Evolutionary conservation across 108 stramenopile genomes (phyloP).

Genomic region (Cyclotella sp.): DNA sequence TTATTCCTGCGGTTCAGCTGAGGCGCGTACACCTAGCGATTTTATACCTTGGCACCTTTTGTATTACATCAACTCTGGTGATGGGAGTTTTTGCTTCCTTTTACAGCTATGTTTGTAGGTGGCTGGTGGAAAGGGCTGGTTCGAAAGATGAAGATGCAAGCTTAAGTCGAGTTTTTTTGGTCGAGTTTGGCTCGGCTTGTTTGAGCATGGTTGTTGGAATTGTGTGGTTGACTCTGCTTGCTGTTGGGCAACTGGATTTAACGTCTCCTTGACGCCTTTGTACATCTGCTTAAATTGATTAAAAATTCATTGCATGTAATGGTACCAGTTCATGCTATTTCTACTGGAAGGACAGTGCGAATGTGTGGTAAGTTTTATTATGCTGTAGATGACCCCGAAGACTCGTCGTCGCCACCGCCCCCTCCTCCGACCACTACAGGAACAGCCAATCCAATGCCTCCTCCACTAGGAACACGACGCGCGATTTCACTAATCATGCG

Average conservation of each 20-base stretch:
- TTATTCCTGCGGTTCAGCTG: conserved; percentile 67
- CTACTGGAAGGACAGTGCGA: too few relatives aligned
- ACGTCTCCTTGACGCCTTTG: too few relatives aligned
- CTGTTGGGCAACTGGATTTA: conserved; percentile 57
- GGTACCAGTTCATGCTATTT: too few relatives aligned
- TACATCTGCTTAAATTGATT: too few relatives aligned
- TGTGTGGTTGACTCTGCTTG: conserved; percentile 63
- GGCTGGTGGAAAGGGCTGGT: conserved; percentile 1
- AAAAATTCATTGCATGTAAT: too few relatives aligned
- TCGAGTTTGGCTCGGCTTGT: conserved; percentile 59
- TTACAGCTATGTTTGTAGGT: conserved; percentile 39
- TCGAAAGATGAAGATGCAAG: conserved; percentile 5
- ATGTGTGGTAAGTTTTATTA: not conserved
- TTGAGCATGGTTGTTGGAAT: conserved; percentile 72
- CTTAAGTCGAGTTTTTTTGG: conserved; percentile 49
- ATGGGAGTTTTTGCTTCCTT: conserved; percentile 66
- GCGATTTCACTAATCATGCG: conserved; percentile 91
- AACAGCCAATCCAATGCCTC: conserved; percentile 61
- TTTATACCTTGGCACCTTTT: conserved; percentile 63
- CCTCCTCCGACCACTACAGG: conserved; percentile 62
- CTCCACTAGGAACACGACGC: conserved; percentile 77
- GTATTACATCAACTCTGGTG: conserved; percentile 53
- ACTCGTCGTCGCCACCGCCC: conserved; percentile 42
- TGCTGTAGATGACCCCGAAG: conserved; percentile 15
- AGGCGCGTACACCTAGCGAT: conserved; percentile 50